A percentile compares a stretch with the other conserved stretches of the same genome.
These are phyloP conservation scores for Backusella luteola DNA, from an alignment of 192 early-diverging fungal species.

Conservation along the genomic window DNA sequence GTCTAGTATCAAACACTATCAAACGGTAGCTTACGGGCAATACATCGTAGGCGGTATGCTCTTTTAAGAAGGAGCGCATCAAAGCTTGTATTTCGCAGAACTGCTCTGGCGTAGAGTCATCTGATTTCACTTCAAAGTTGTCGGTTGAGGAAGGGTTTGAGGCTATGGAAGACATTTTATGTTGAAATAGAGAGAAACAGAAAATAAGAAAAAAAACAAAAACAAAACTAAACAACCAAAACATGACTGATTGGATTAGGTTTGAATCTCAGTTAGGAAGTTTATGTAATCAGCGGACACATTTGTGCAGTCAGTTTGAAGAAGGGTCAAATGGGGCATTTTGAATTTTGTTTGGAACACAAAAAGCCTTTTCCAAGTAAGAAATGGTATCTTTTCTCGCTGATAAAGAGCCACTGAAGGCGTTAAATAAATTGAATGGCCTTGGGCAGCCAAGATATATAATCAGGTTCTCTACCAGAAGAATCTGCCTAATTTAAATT, in stretches of 20 bases:
- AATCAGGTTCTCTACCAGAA: no score
- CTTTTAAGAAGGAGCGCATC: conserved; percentile 61
- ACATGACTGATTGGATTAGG: background rate
- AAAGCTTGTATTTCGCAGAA: conserved; percentile 18
- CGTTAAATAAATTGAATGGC: no score
- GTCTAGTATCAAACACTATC: conserved; percentile 87
- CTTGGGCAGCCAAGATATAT: no score
- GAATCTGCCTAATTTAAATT: no score
- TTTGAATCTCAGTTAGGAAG: background rate
- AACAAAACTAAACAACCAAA: background rate
- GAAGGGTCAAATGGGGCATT: no score
- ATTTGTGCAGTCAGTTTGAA: no score
- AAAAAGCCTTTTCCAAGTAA: no score
- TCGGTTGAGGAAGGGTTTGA: conserved; percentile 5
- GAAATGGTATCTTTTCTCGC: no score
- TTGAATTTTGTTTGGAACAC: no score
- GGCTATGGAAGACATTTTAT: background rate
- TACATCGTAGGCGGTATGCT: conserved; percentile 89
- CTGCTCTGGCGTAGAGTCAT: background rate
- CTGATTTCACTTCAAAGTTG: background rate
- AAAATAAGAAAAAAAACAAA: background rate
- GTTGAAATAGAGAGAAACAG: background rate
- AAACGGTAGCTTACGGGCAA: conserved; percentile 87
- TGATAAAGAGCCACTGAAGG: no score
- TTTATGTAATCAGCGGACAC: no score